These are phyloP conservation scores for Beta lomatogona DNA, from an alignment of 179 eudicot species.

Conservation along the genomic window DNA sequence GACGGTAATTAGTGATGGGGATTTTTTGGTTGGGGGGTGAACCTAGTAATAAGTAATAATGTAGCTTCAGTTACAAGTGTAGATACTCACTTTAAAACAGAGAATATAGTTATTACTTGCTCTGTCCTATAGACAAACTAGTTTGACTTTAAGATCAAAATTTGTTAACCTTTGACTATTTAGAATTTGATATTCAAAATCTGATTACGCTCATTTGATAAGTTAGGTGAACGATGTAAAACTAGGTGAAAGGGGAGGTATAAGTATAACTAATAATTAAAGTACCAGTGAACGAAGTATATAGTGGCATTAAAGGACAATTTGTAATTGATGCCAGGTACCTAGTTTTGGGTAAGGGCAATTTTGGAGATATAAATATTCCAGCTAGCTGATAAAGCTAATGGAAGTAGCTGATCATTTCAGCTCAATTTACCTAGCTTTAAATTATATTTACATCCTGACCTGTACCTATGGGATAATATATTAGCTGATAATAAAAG, in stretches of 20 bases:
- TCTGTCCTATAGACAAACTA: neutral
- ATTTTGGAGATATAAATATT: neutral
- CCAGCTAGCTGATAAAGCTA: neutral
- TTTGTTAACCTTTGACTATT: neutral
- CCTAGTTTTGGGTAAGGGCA: neutral
- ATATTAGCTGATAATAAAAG: no score
- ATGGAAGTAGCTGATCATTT: neutral
- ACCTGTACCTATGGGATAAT: no score
- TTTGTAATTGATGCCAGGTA: neutral
- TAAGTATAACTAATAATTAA: no score
- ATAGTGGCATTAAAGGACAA: neutral
- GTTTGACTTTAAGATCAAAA: neutral
- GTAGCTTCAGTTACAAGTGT: no score
- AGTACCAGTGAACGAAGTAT: neutral
- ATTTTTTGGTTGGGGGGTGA: no score
- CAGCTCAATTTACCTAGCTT: neutral
- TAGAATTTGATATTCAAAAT: neutral
- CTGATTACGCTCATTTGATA: neutral
- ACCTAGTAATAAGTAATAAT: no score
- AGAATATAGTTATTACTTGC: neutral
- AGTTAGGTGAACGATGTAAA: neutral
- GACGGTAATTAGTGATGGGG: no score
- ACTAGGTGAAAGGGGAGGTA: neutral
- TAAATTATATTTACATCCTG: no score
- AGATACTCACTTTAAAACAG: neutral